Evolutionary conservation across 1,139 yeast species (phyloP), one percentile per base, ranked within the genome.

Genomic region (Blastobotrys buckinghamii): DNA sequence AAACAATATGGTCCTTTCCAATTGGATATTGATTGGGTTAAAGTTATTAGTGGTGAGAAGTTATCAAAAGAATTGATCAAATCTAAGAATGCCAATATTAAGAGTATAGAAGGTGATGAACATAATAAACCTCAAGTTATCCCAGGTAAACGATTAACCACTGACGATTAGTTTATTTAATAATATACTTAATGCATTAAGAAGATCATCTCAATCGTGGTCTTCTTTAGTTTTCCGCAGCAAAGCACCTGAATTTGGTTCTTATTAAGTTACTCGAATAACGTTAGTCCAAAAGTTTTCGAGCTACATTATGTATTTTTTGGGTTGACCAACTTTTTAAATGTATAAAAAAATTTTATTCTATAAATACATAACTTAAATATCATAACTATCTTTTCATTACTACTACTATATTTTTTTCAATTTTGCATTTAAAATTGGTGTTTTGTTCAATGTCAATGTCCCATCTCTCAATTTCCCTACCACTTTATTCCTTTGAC

Each of bases 1-100:
- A 79, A 83, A 52, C 84, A 81, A 62, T 83, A 80, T 57, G 96
- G 96, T 0, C 89, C 92, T 1, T 87, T 74, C 63, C 74, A 78
- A 44, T 70, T 87, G 53, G 77, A 83, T 53, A 68, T 87, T 48
- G 94, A 84, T 58, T 82, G 86, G 78, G 74, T 86, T 53, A 83
- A 82, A 62, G 88, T 81, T 17, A 51, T 61, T 12, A 53, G 55
- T 36, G 59, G 61, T 24, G 53, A 52, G 32, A 39, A 43, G 34
- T 45, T 52, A 12, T 36, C 50, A 12, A 45, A 49, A 30, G 50
- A 47, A 32, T 47, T 42, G 16, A 37, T 35, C 34, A 20, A 47
- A 30, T 44, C 45, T 44, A 37, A 33, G 24, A 34, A 32, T 30
- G n/a, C 45, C 6, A 16, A 24, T 15, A 13, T 24, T 35, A 15